A percentile compares a stretch with the other conserved stretches of the same genome.
Conservation (phyloP, 1,284 basidiomycete species). For the Schizophyllum amplum region DNA sequence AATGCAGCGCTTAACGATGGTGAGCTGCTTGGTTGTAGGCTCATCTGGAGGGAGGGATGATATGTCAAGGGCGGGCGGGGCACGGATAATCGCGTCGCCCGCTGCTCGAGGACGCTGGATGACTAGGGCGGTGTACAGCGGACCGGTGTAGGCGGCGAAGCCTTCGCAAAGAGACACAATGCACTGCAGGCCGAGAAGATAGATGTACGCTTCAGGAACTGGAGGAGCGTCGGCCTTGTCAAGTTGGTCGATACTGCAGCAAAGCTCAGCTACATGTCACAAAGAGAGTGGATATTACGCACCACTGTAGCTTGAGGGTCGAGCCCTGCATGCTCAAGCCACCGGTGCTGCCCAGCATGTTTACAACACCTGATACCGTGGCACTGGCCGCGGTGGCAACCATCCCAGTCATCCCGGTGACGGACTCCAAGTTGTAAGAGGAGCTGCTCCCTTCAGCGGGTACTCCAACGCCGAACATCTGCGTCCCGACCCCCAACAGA, state of each 20-base stretch:
- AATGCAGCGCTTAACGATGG: slow-evolving; percentile 68
- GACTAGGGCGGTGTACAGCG: slow-evolving; percentile 60
- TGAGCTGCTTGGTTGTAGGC: slow-evolving; percentile 44
- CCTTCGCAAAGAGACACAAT: slow-evolving; percentile 85
- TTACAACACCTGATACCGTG: slow-evolving; percentile 67
- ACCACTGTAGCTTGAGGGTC: slow-evolving; percentile 84
- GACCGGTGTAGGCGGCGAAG: slow-evolving; percentile 66
- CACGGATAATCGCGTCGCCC: slow-evolving; percentile 59
- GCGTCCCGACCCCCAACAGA: slow-evolving; percentile 68
- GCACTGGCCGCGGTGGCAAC: slow-evolving; percentile 78
- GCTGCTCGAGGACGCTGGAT: slow-evolving; percentile 58
- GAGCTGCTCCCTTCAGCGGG: slow-evolving; percentile 28
- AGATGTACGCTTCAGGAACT: slow-evolving; percentile 89
- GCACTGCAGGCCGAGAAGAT: slow-evolving; percentile 86
- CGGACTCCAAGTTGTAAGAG: slow-evolving; percentile 43
- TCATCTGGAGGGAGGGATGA: slow-evolving; percentile 51
- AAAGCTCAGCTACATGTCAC: neutral
- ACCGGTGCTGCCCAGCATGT: slow-evolving; percentile 51
- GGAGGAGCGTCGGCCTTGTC: slow-evolving; percentile 93
- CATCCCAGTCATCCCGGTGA: slow-evolving; percentile 75
- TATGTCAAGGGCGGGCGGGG: slow-evolving; percentile 69
- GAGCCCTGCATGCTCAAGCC: slow-evolving; percentile 68
- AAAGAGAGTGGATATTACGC: slow-evolving; percentile 15
- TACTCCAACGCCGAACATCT: slow-evolving; percentile 76
- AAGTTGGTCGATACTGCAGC: slow-evolving; percentile 86